Percentiles rank a stretch among this genome's conserved stretches.
Evolutionary conservation across 768 basidiomycete species (phyloP).

Genomic region (Panellus pusillus): DNA sequence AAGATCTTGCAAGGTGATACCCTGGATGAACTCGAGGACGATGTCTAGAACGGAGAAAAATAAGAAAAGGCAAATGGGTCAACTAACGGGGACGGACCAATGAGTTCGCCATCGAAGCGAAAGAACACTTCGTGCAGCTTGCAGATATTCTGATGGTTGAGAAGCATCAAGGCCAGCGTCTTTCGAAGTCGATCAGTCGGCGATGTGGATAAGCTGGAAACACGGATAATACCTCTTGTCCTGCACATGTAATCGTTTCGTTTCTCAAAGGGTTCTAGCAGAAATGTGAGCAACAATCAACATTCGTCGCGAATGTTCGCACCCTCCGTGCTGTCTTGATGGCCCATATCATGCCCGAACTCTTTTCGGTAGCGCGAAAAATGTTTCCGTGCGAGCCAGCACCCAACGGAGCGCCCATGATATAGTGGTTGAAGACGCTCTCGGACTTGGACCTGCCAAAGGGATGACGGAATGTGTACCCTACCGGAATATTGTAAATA

Average conservation of each 20-base stretch:
- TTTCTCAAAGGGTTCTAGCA: background rate
- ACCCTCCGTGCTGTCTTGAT: conserved; percentile 56
- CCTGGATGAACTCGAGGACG: conserved; percentile 13
- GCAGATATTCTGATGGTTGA: conserved; percentile 62
- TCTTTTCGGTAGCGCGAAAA: conserved; percentile 54
- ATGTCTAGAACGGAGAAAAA: background rate
- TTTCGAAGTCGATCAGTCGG: conserved; percentile 37
- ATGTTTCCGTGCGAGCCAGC: conserved; percentile 70
- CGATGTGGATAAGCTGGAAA: background rate
- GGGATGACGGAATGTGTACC: conserved; percentile 14
- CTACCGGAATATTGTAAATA: background rate
- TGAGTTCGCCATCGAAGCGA: conserved; percentile 37
- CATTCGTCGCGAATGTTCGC: background rate
- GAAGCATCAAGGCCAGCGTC: conserved; percentile 53
- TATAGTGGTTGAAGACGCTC: conserved; percentile 46
- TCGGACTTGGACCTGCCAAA: conserved; percentile 29
- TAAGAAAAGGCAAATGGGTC: conserved; percentile 1
- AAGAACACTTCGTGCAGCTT: conserved; percentile 57
- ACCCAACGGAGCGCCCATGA: conserved; percentile 38
- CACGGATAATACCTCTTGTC: conserved; percentile 8
- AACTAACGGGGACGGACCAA: conserved; percentile 36
- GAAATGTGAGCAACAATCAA: background rate
- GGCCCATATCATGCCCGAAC: conserved; percentile 57
- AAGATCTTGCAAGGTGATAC: background rate
- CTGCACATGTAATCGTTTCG: background rate